Evolutionary conservation across 192 early-diverging fungal genomes (phyloP).

Genomic region (Backusella parvicylindrica): DNA sequence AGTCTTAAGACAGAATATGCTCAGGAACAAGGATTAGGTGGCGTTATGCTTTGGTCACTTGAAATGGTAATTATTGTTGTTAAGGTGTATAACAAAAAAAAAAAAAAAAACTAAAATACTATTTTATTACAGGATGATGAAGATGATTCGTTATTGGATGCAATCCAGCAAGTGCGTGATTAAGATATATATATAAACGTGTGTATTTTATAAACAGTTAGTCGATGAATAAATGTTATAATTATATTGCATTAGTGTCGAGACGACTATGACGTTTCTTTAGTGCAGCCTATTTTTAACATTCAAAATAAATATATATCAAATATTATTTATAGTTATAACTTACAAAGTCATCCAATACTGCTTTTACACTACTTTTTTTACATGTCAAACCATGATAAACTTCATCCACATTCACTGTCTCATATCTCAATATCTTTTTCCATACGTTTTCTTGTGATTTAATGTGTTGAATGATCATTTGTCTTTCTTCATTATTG

Average conservation of each 20-base stretch:
- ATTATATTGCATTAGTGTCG: neutral
- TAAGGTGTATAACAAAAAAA: too few species aligned
- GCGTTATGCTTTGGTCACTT: constrained; percentile 61
- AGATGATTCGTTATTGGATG: constrained; percentile 11
- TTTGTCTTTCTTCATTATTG: neutral
- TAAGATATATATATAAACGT: neutral
- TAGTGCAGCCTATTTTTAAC: neutral
- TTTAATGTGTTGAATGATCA: neutral
- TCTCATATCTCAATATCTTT: neutral
- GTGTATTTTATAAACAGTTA: neutral
- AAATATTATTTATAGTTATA: neutral
- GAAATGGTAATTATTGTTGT: constrained; percentile 28
- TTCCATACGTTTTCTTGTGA: neutral
- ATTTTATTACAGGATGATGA: constrained; percentile 9
- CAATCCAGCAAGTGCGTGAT: constrained; percentile 10
- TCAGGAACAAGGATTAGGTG: constrained; percentile 46
- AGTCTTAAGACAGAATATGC: constrained; percentile 57
- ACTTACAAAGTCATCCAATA: neutral
- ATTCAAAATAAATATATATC: neutral
- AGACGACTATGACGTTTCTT: neutral
- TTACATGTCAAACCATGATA: neutral
- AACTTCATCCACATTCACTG: neutral
- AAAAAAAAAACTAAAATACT: neutral
- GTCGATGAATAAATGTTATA: neutral
- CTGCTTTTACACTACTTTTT: neutral